Evolutionary conservation across 495 filamentous ascomycete species (phyloP).

Genomic region (Cercophora samala): DNA sequence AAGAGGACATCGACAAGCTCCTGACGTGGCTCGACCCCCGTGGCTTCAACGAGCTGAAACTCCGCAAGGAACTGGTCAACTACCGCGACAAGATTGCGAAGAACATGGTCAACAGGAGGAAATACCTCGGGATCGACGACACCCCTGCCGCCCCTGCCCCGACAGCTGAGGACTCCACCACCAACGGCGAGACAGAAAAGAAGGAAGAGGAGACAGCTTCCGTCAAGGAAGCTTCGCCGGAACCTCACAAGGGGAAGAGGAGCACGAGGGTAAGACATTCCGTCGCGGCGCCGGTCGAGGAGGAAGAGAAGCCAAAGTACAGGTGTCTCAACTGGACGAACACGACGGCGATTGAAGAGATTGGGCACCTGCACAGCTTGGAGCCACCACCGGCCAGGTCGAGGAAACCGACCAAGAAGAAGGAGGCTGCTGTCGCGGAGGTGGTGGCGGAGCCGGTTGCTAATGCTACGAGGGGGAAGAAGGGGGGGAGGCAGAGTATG

Average conservation of each 20-base stretch:
- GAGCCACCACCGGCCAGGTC: slow-evolving; percentile 63
- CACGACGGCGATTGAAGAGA: slow-evolving; percentile 65
- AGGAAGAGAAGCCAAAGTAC: slow-evolving; percentile 43
- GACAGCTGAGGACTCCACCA: slow-evolving; percentile 43
- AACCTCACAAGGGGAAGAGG: slow-evolving; percentile 45
- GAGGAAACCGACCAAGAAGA: slow-evolving; percentile 50
- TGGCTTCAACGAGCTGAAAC: slow-evolving; percentile 75
- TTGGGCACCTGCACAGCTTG: slow-evolving; percentile 80
- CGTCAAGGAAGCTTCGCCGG: slow-evolving; percentile 25
- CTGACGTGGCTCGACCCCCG: slow-evolving; percentile 84
- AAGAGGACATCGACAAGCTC: slow-evolving; percentile 69
- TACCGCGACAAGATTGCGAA: slow-evolving; percentile 73
- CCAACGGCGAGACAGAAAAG: slow-evolving; percentile 32
- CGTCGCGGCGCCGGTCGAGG: slow-evolving; percentile 44
- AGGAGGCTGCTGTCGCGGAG: slow-evolving; percentile 26
- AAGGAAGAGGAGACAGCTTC: slow-evolving; percentile 17
- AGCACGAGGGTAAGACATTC: slow-evolving; percentile 66
- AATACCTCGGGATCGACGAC: slow-evolving; percentile 52
- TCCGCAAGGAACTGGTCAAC: slow-evolving; percentile 76
- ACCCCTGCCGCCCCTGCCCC: slow-evolving; percentile 32
- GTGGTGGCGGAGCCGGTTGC: slow-evolving; percentile 18
- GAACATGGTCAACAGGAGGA: slow-evolving; percentile 74
- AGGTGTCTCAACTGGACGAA: slow-evolving; percentile 84
- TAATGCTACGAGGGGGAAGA: slow-evolving; percentile 23
- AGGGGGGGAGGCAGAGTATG: slow-evolving; percentile 12